Evolutionary conservation across 169 alveolate genomes (phyloP).

Genomic region (Babesia microti): DNA sequence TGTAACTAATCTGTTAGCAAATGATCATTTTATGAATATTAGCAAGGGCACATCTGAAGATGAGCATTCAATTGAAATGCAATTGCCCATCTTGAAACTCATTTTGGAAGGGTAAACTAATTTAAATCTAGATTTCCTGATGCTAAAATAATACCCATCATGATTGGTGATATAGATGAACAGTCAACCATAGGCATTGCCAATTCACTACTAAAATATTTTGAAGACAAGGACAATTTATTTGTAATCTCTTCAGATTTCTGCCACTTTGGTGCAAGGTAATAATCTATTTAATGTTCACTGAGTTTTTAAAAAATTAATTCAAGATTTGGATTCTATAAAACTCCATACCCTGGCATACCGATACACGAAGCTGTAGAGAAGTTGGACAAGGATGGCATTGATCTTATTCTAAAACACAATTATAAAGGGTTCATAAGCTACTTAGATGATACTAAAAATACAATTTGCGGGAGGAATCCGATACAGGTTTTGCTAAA

Average conservation of each 20-base stretch:
- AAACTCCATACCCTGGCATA: constrained; percentile 22
- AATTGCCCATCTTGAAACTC: constrained; percentile 67
- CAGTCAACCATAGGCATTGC: constrained; percentile 47
- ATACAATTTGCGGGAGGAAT: constrained; percentile 89
- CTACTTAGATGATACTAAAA: constrained; percentile 75
- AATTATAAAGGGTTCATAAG: constrained; percentile 60
- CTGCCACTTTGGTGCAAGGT: constrained; percentile 86
- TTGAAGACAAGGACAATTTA: constrained; percentile 55
- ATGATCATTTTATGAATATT: constrained; percentile 41
- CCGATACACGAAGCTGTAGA: constrained; percentile 59
- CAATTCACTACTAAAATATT: constrained; percentile 61
- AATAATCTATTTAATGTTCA: background rate
- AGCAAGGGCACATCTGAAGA: constrained; percentile 61
- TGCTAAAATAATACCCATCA: constrained; percentile 67
- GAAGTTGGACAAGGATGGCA: constrained; percentile 68
- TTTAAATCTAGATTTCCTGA: constrained; percentile 10
- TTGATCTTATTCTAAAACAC: constrained; percentile 56
- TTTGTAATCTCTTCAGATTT: constrained; percentile 83
- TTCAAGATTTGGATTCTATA: constrained; percentile 30
- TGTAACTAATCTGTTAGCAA: constrained; percentile 10
- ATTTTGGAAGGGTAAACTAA: constrained; percentile 44
- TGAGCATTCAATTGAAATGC: constrained; percentile 86
- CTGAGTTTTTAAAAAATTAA: background rate
- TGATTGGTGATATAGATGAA: constrained; percentile 59
- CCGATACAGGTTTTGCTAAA: constrained; percentile 77